Base-by-base conservation (phyloP, 768 basidiomycete species). In the Cubamyces sp. region DNA sequence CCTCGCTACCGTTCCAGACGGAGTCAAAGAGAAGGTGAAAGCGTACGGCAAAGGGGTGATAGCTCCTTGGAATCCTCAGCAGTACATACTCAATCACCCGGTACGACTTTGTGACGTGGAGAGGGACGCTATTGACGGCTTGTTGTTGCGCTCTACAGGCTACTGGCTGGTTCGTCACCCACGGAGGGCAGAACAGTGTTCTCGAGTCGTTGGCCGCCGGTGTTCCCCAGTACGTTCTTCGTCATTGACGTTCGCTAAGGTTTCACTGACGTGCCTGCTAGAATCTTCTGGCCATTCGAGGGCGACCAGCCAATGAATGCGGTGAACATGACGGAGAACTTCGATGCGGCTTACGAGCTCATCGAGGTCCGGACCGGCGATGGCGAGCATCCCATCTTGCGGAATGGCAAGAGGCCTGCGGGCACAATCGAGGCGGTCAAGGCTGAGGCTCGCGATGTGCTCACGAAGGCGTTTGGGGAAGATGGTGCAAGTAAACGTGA, bases 251-350 rank as follows among this genome's bases (percentile, higher is more conserved):
- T 12, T 25, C 14, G 5, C 1, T n/a, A 8, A 6, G 5, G n/a
- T 14, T 11, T 7, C 12, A 0, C 6, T 43, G 12, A 25, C 15
- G 3, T 30, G 0, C 1, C 39, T 12, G 1, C 42, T 28, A 72
- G 71, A 55, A 71, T 73, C 28, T 59, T 68, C 19, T 73, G 71
- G 71, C 71, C 71, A 6, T 69, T 69, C 55, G 16, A 41, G 26
- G 62, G 54, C 12, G 70, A 71, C 42, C 71, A 73, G 54, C 68
- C 71, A 11, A 21, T 56, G 15, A 71, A 71, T 47, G 59, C 64
- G 19, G 54, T 69, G 14, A 56, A 64, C 41, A 42, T 70, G 41
- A 55, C 66, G 1, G 66, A 68, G 16, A 55, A 50, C 54, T 66
- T 71, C 37, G 30, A 66, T 21, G 60, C 68, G 34, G 70, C 64